Conservation (phyloP, 2,329 filamentous ascomycete genomes). For the Mariannaea sp. region DNA sequence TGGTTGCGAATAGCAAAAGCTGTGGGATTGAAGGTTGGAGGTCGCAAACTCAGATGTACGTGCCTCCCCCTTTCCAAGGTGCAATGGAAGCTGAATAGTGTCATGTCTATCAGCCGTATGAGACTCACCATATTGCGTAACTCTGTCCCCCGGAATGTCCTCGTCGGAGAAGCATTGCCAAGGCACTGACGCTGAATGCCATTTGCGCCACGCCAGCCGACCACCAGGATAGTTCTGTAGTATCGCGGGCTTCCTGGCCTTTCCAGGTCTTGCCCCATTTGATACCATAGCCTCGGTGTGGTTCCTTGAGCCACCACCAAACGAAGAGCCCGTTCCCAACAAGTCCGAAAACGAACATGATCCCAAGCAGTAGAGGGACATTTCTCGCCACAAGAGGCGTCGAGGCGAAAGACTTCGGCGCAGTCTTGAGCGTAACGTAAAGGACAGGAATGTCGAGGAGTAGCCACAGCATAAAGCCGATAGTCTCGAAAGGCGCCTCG, state of each 20-base stretch:
- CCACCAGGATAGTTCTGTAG: slow-evolving; percentile 56
- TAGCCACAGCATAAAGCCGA: slow-evolving; percentile 54
- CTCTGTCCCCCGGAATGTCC: slow-evolving; percentile 55
- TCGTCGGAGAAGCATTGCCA: slow-evolving; percentile 51
- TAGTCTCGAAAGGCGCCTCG: slow-evolving; percentile 49
- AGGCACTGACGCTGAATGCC: slow-evolving; percentile 45
- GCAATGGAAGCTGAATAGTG: not conserved
- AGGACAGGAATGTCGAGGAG: slow-evolving; percentile 54
- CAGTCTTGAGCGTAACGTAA: slow-evolving; percentile 51
- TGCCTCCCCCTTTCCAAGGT: slow-evolving; percentile 22
- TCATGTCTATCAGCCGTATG: not conserved
- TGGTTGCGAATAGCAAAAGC: slow-evolving; percentile 4
- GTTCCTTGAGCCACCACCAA: slow-evolving; percentile 52
- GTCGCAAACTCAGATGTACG: slow-evolving; percentile 10
- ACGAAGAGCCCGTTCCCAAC: slow-evolving; percentile 50
- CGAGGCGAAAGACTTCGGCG: slow-evolving; percentile 48
- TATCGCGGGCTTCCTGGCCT: slow-evolving; percentile 49
- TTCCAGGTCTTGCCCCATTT: slow-evolving; percentile 53
- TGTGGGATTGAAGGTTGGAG: not conserved
- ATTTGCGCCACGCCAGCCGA: slow-evolving; percentile 52
- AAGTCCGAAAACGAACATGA: slow-evolving; percentile 45
- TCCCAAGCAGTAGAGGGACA: slow-evolving; percentile 43
- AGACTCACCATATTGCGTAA: slow-evolving; percentile 55
- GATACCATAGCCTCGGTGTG: slow-evolving; percentile 47
- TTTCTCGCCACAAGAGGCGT: slow-evolving; percentile 50